Evolutionary conservation across 257 asterid genomes (phyloP).

Genomic region (Scutellaria baicalensis): DNA sequence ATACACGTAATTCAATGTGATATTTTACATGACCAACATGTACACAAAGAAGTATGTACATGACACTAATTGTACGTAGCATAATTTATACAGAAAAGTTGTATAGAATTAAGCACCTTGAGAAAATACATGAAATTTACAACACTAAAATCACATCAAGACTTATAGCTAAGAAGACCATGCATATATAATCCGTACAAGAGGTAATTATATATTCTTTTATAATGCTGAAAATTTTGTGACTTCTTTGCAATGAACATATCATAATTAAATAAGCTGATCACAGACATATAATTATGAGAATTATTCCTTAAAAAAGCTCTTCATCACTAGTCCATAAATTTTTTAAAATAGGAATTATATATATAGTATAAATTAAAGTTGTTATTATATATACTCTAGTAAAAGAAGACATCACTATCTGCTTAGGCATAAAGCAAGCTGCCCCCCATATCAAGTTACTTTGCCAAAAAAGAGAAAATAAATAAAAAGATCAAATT

Average conservation of each 20-base stretch:
- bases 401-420: constrained; percentile 26
- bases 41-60: too few relatives aligned
- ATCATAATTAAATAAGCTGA: constrained; percentile 17
- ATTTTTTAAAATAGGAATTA: not conserved
- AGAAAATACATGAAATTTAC: not conserved
- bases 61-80: too few relatives aligned
- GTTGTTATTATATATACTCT: not conserved
- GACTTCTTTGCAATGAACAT: not conserved
- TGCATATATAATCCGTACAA: constrained; percentile 14
- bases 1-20: too few relatives aligned
- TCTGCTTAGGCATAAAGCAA: constrained; percentile 21
- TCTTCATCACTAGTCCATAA: constrained; percentile 1
- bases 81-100: too few relatives aligned
- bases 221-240: not conserved
- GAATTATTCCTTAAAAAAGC: constrained; percentile 25
- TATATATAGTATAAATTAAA: constrained; percentile 9
- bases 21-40: too few relatives aligned
- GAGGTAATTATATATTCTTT: constrained; percentile 11
- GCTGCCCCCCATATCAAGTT: constrained; percentile 10
- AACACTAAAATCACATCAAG: not conserved
- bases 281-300: not conserved
- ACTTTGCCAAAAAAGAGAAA: constrained; percentile 14
- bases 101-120: not conserved
- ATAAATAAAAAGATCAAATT: not conserved
- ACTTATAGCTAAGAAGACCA: not conserved